Evolutionary conservation across 2,329 filamentous ascomycete genomes (phyloP), one percentile per base, ranked within the genome.

Genomic region (Aaosphaeria pasadenensis): DNA sequence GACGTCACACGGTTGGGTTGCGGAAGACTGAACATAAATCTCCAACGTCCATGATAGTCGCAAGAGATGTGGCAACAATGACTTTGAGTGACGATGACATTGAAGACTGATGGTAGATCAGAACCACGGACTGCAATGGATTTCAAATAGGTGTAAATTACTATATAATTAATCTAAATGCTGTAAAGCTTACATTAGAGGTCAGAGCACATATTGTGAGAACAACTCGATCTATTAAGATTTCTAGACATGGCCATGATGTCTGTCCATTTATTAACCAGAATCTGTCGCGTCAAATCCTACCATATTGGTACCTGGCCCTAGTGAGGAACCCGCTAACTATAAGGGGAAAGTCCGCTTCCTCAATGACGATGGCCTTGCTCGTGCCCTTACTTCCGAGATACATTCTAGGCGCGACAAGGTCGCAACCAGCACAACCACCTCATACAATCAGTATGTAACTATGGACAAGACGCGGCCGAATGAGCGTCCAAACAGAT

Each of bases 81-180:
- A 58, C 71, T 24, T 56, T 73, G n/a, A 67, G 65, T 49, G 70
- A 72, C 52, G 70, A 73, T 59, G 70, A 73, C 51, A 73, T 73
- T 50, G 67, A 69, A 43, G 70, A 73, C 55, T 64, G 62, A 40
- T 32, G 5, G n/a, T 9, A 24, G 17, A 24, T 24, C 17, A 24
- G 17, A 24, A 24, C 17, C 17, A 24, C 17, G 17, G 17, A 24
- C 17, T 24, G 17, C 17, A 24, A 24, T 24, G 17, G 17, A 24
- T 24, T 24, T 24, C 17, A 24, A 24, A 24, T 24, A 24, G 17
- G 17, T 24, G 17, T 24, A 24, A 24, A 24, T 24, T 24, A 24
- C 17, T 24, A 24, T 24, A 24, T 24, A 24, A 24, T 24, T 24
- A 24, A 24, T 24, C 17, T 24, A 24, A 24, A 24, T 24, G 17